These are phyloP conservation scores for Fusarium dimerum DNA, from an alignment of 2,329 filamentous ascomycete genomes.

Conservation along the genomic window DNA sequence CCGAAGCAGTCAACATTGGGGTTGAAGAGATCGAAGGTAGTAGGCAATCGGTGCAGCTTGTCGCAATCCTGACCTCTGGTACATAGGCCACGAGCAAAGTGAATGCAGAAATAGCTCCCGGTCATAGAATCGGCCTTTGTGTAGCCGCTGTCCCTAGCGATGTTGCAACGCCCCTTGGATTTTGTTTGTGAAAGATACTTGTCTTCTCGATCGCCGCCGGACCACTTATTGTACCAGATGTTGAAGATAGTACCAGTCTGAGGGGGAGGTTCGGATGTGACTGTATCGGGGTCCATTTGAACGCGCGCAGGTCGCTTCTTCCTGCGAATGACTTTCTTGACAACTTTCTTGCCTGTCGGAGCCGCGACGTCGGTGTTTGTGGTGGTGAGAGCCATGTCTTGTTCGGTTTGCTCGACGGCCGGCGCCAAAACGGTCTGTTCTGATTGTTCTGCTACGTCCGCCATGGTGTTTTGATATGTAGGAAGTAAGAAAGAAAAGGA, in stretches of 20 bases:
- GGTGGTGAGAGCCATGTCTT: slow-evolving; percentile 37
- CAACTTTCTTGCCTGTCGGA: slow-evolving; percentile 57
- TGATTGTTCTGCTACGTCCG: slow-evolving; percentile 33
- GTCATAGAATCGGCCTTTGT: slow-evolving; percentile 75
- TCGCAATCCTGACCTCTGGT: slow-evolving; percentile 91
- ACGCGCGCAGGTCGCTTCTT: slow-evolving; percentile 88
- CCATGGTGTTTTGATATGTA: slow-evolving; percentile 27
- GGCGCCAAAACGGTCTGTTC: slow-evolving; percentile 29
- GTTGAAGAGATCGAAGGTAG: slow-evolving; percentile 85
- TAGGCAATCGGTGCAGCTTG: slow-evolving; percentile 87
- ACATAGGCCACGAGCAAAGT: slow-evolving; percentile 80
- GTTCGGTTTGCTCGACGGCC: slow-evolving; percentile 28
- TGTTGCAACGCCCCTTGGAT: slow-evolving; percentile 83
- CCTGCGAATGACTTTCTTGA: slow-evolving; percentile 89
- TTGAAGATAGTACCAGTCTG: slow-evolving; percentile 97
- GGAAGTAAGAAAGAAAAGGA: slow-evolving; percentile 9
- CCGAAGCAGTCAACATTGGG: slow-evolving; percentile 91
- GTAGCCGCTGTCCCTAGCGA: slow-evolving; percentile 77
- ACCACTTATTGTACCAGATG: slow-evolving; percentile 98
- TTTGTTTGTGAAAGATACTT: slow-evolving; percentile 81
- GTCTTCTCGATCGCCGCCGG: slow-evolving; percentile 90
- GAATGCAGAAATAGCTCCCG: slow-evolving; percentile 89
- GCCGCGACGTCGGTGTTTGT: slow-evolving; percentile 47
- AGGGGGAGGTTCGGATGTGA: slow-evolving; percentile 82
- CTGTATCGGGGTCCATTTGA: slow-evolving; percentile 82